phyloP scores from a whole-genome alignment of 2,329 filamentous ascomycete species.

The Cordyceps cicadae region DNA sequence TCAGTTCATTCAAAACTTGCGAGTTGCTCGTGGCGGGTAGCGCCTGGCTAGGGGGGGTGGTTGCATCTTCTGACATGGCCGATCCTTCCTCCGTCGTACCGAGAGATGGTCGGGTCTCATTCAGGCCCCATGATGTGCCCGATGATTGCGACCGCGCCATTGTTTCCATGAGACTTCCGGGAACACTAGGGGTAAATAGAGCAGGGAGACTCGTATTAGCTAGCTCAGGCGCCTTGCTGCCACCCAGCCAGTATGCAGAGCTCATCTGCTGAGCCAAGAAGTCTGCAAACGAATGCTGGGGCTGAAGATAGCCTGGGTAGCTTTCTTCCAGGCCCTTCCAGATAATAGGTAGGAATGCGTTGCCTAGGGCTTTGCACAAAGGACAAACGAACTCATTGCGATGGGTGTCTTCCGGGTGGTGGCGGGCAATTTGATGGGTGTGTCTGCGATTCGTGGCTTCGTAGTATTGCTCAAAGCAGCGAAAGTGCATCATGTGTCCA shows the following conservation, averaged over 20 bases:
- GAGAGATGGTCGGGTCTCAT: slow-evolving; percentile 27
- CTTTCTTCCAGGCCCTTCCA: slow-evolving; percentile 90
- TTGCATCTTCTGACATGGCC: slow-evolving; percentile 27
- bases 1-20: slow-evolving; percentile 43
- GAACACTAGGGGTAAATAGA: slow-evolving; percentile 28
- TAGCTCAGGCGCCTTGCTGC: slow-evolving; percentile 28
- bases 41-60: slow-evolving; percentile 15
- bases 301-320: slow-evolving; percentile 64
- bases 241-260: slow-evolving; percentile 33
- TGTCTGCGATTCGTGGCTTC: slow-evolving; percentile 78
- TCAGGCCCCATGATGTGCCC: slow-evolving; percentile 34
- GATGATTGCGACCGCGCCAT: slow-evolving; percentile 29
- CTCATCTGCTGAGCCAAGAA: slow-evolving; percentile 58
- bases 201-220: slow-evolving; percentile 23
- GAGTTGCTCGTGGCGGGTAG: slow-evolving; percentile 14
- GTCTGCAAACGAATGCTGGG: slow-evolving; percentile 52
- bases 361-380: slow-evolving; percentile 91
- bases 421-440: slow-evolving; percentile 82
- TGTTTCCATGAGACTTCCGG: slow-evolving; percentile 29
- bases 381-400: slow-evolving; percentile 92
- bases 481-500: slow-evolving; percentile 97
- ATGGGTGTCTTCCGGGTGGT: slow-evolving; percentile 76
- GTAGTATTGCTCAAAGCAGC: slow-evolving; percentile 88
- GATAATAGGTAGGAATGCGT: slow-evolving; percentile 86
- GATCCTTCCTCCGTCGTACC: slow-evolving; percentile 36